These are phyloP conservation scores for Tylopilus felleus DNA, from an alignment of 768 basidiomycete species.

Conservation along the genomic window DNA sequence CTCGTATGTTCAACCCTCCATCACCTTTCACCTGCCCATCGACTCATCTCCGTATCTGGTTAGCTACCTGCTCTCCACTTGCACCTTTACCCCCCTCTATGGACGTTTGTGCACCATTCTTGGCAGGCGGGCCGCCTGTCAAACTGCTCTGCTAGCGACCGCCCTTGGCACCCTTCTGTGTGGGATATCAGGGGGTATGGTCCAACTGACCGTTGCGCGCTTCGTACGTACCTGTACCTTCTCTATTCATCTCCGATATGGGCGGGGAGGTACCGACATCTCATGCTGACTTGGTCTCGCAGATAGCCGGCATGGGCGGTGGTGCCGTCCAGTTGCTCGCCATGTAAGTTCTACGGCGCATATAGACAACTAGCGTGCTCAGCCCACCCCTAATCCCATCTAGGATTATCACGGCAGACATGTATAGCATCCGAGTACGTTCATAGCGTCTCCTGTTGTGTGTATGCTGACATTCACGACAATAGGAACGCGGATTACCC, in stretches of 20 bases:
- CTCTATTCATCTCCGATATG: background rate
- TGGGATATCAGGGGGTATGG: constrained; percentile 7
- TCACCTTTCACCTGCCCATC: background rate
- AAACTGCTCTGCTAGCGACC: constrained; percentile 7
- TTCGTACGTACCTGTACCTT: constrained; percentile 26
- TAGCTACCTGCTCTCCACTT: constrained; percentile 15
- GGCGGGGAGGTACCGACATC: background rate
- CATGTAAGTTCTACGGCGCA: constrained; percentile 2
- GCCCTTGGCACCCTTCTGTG: constrained; percentile 14
- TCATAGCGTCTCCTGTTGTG: background rate
- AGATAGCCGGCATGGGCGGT: constrained; percentile 23
- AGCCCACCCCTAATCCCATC: background rate
- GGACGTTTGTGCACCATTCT: constrained; percentile 17
- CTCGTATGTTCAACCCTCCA: constrained; percentile 9
- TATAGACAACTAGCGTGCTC: background rate
- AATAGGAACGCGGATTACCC: constrained; percentile 11
- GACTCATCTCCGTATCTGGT: too few species aligned
- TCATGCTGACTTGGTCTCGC: background rate
- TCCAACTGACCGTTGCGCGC: constrained; percentile 10
- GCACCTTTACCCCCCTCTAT: constrained; percentile 19
- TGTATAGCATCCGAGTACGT: constrained; percentile 20
- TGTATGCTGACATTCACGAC: background rate
- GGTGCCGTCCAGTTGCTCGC: constrained; percentile 21
- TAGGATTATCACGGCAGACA: constrained; percentile 22
- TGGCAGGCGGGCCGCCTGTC: constrained; percentile 12